These are phyloP conservation scores for Alloascoidea africana DNA, from an alignment of 805 yeast species.

Conservation along the genomic window DNA sequence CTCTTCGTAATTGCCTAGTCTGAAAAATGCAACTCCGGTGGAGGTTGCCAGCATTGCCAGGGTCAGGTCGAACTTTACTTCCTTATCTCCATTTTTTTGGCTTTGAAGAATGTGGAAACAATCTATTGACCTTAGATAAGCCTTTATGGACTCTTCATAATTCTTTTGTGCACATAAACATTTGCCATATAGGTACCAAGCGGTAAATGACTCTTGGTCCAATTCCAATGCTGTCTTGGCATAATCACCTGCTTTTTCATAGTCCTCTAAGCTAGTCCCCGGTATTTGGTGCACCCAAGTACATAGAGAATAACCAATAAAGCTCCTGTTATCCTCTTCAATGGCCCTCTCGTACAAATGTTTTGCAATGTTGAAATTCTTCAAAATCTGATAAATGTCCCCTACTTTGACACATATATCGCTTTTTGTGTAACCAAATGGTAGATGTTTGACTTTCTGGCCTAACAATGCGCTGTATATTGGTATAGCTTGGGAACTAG, in stretches of 20 bases:
- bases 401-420: not conserved
- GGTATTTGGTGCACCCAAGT: not conserved
- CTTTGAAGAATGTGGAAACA: too few relatives aligned
- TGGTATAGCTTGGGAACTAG: not conserved
- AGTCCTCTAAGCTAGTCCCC: not conserved
- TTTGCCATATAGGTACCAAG: too few relatives aligned
- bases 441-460: not conserved
- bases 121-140: not conserved
- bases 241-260: not conserved
- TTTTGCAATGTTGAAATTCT: not conserved
- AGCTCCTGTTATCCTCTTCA: not conserved
- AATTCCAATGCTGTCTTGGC: not conserved
- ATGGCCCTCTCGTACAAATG: not conserved
- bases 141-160: too few relatives aligned
- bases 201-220: too few relatives aligned
- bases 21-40: not conserved
- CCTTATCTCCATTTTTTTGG: not conserved
- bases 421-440: not conserved
- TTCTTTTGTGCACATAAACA: too few relatives aligned
- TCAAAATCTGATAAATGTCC: not conserved
- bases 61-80: not conserved
- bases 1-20: not conserved
- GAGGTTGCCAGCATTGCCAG: not conserved
- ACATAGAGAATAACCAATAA: not conserved
- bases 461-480: not conserved